Conservation (phyloP, 1,284 basidiomycete species). For the Neolentinus lepideus region DNA sequence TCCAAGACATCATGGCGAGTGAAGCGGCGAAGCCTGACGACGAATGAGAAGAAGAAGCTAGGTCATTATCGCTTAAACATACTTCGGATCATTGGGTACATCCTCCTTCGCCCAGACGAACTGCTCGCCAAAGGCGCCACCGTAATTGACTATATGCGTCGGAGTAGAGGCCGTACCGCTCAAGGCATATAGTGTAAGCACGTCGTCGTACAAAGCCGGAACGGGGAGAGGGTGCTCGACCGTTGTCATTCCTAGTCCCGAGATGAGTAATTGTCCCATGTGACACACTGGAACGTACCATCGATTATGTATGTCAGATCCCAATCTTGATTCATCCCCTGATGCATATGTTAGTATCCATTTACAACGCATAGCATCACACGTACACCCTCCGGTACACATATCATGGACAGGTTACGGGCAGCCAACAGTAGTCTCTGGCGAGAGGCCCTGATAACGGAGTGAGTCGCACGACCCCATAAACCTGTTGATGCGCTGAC, state of each 20-base stretch:
- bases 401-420: constrained; percentile 56
- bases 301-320: constrained; percentile 69
- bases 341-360: neutral
- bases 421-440: constrained; percentile 59
- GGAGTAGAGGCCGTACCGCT: constrained; percentile 71
- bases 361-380: neutral
- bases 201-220: constrained; percentile 60
- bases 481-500: constrained; percentile 24
- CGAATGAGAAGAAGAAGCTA: neutral
- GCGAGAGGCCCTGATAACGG: constrained; percentile 48
- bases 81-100: constrained; percentile 63
- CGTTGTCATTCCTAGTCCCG: constrained; percentile 62
- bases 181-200: constrained; percentile 47
- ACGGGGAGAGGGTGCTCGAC: constrained; percentile 67
- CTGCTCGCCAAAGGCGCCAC: constrained; percentile 60
- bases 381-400: constrained; percentile 60
- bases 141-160: constrained; percentile 69
- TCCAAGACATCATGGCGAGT: constrained; percentile 60
- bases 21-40: constrained; percentile 50
- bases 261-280: neutral
- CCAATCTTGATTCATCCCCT: constrained; percentile 74
- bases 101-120: constrained; percentile 59
- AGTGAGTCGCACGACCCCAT: neutral
- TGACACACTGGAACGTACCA: constrained; percentile 30
- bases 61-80: constrained; percentile 11